Conservation (phyloP, 495 filamentous ascomycete genomes). For the Trichoderma virens region DNA sequence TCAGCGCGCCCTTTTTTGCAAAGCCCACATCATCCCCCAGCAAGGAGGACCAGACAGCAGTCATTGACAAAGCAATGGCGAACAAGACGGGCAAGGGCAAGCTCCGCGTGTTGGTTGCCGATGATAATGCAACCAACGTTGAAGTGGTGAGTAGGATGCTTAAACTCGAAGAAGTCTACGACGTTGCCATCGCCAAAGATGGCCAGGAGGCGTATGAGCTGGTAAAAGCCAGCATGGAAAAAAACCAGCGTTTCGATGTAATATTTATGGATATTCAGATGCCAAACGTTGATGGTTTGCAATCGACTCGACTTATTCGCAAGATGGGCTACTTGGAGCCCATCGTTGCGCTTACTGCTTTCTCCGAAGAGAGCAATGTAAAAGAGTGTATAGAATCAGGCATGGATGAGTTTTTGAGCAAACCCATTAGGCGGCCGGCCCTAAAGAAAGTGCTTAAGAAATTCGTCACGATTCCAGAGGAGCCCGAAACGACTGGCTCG, state of each 20-base stretch:
- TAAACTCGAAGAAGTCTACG: constrained; percentile 51
- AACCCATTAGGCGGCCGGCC: constrained; percentile 76
- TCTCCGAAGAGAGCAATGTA: constrained; percentile 83
- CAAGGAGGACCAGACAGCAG: constrained; percentile 32
- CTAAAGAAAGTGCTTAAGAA: constrained; percentile 77
- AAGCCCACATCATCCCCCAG: constrained; percentile 31
- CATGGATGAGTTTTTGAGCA: constrained; percentile 65
- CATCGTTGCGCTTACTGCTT: constrained; percentile 87
- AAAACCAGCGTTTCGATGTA: constrained; percentile 62
- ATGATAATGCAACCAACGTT: constrained; percentile 93
- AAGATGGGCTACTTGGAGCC: constrained; percentile 80
- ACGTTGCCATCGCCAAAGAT: constrained; percentile 74
- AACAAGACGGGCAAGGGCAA: constrained; percentile 51
- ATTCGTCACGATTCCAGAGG: constrained; percentile 49
- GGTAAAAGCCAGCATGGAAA: constrained; percentile 74
- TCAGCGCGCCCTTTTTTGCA: constrained; percentile 80
- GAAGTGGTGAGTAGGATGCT: constrained; percentile 67
- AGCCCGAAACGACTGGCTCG: constrained; percentile 35
- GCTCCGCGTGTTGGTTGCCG: constrained; percentile 80
- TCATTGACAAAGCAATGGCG: constrained; percentile 32
- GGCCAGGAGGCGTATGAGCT: constrained; percentile 83
- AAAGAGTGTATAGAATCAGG: constrained; percentile 73
- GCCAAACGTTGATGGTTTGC: constrained; percentile 85
- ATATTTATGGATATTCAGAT: constrained; percentile 97
- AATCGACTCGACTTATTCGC: constrained; percentile 81